Percentiles rank a stretch among this genome's conserved stretches.
These are phyloP conservation scores for Alternaria dauci DNA, from an alignment of 2,329 filamentous ascomycete species.

Conservation along the genomic window DNA sequence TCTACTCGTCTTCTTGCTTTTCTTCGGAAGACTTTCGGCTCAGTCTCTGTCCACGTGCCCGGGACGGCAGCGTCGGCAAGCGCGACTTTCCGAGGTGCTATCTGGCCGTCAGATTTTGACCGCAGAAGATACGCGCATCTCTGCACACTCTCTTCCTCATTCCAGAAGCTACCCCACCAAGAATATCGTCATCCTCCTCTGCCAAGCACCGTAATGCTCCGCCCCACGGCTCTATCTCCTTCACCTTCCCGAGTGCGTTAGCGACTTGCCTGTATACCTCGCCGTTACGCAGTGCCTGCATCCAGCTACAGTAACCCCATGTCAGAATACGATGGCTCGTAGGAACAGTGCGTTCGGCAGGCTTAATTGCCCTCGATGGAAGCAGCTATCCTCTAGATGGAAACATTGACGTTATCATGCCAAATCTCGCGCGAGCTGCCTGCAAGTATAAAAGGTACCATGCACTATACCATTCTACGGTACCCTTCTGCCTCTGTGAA, in stretches of 20 bases:
- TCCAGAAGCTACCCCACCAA: constrained; percentile 10
- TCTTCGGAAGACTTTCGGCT: background rate
- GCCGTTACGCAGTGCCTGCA: constrained; percentile 24
- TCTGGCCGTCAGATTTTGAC: constrained; percentile 1
- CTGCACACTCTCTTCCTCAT: background rate
- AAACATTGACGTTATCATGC: constrained; percentile 32
- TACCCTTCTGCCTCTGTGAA: constrained; percentile 12
- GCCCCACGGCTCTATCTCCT: constrained; percentile 27
- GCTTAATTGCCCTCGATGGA: constrained; percentile 8
- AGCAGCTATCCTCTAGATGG: constrained; percentile 10
- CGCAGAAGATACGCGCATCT: constrained; percentile 7
- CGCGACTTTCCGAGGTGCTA: background rate
- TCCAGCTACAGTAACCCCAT: constrained; percentile 11
- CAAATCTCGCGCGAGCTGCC: constrained; percentile 1
- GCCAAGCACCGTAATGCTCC: constrained; percentile 33
- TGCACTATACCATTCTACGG: constrained; percentile 1
- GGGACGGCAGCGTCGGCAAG: background rate
- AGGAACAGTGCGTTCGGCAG: constrained; percentile 13
- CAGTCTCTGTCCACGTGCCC: background rate
- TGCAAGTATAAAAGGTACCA: constrained; percentile 25
- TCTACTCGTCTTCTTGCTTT: background rate
- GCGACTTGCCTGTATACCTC: constrained; percentile 26
- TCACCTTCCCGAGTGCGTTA: constrained; percentile 45
- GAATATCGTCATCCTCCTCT: constrained; percentile 34
- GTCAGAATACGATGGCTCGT: background rate